Conservation (phyloP, 2,329 filamentous ascomycete genomes). For the Trichoderma atrobrunneum region DNA sequence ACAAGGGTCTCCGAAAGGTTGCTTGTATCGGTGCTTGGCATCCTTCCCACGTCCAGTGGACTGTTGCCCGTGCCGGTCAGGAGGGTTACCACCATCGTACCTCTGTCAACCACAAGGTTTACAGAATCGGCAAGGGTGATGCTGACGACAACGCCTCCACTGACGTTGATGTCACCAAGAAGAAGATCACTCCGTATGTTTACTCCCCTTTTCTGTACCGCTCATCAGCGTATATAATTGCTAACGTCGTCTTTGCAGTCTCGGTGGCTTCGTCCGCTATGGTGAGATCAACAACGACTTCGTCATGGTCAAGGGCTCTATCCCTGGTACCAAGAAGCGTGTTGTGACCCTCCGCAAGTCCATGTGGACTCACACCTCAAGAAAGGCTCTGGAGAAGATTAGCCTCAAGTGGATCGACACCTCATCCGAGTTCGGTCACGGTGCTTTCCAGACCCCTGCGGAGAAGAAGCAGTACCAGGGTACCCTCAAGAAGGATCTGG, state of each 20-base stretch:
- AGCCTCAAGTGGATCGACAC: slow-evolving; percentile 99
- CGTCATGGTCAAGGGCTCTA: slow-evolving; percentile 94
- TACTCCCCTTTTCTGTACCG: not conserved
- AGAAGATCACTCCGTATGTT: slow-evolving; percentile 98
- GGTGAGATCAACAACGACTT: slow-evolving; percentile 99
- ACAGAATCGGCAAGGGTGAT: slow-evolving; percentile 91
- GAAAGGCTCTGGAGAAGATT: slow-evolving; percentile 97
- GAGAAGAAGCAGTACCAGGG: slow-evolving; percentile 98
- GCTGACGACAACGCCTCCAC: slow-evolving; percentile 93
- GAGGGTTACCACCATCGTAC: slow-evolving; percentile 99
- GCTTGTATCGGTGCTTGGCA: slow-evolving; percentile 99
- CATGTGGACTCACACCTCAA: slow-evolving; percentile 95
- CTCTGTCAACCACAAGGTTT: slow-evolving; percentile 99
- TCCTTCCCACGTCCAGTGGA: slow-evolving; percentile 99
- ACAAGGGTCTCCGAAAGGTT: slow-evolving; percentile 99
- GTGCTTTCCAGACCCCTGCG: slow-evolving; percentile 96
- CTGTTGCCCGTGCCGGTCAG: slow-evolving; percentile 99
- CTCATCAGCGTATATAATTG: not conserved
- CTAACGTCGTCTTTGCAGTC: slow-evolving; percentile 53
- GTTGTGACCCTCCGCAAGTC: slow-evolving; percentile 98
- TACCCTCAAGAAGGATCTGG: slow-evolving; percentile 97
- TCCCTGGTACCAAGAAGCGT: slow-evolving; percentile 99
- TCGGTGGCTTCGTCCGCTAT: slow-evolving; percentile 99
- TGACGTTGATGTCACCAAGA: slow-evolving; percentile 96
- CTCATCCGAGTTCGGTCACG: slow-evolving; percentile 99